These are phyloP conservation scores for Arbutus unedo DNA, from an alignment of 148 eudicot species.

Conservation along the genomic window DNA sequence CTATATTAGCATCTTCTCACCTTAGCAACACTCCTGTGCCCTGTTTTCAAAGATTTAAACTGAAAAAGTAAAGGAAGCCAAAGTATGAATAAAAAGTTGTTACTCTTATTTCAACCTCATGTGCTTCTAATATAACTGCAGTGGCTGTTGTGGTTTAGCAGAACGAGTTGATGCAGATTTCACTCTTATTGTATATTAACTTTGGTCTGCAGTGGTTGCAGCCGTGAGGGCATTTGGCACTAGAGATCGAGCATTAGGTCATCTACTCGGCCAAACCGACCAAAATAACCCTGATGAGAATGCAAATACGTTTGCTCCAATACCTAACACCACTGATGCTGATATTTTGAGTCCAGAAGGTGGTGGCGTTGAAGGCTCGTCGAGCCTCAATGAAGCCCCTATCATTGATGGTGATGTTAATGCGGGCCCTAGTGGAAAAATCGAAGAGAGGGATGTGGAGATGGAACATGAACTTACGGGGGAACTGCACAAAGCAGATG, in stretches of 20 bases:
- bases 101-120: background rate
- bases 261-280: constrained; percentile 32
- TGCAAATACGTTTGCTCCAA: constrained; percentile 14
- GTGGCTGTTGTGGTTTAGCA: background rate
- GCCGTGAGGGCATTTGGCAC: constrained; percentile 45
- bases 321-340: background rate
- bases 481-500: constrained; percentile 54
- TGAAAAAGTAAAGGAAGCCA: background rate
- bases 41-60: background rate
- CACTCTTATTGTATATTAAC: background rate
- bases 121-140: background rate
- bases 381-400: constrained; percentile 4
- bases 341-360: background rate
- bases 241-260: constrained; percentile 43
- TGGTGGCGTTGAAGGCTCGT: constrained; percentile 24
- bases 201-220: constrained; percentile 37
- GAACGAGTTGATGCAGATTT: background rate
- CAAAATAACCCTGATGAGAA: constrained; percentile 13
- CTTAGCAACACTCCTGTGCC: background rate
- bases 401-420: constrained; percentile 24
- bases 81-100: background rate
- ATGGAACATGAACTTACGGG: constrained; percentile 69
- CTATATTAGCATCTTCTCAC: background rate
- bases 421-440: constrained; percentile 20
- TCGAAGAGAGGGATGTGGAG: constrained; percentile 59